Base-by-base conservation (phyloP, 192 early-diverging fungal genomes). In the Coemansia sp. region DNA sequence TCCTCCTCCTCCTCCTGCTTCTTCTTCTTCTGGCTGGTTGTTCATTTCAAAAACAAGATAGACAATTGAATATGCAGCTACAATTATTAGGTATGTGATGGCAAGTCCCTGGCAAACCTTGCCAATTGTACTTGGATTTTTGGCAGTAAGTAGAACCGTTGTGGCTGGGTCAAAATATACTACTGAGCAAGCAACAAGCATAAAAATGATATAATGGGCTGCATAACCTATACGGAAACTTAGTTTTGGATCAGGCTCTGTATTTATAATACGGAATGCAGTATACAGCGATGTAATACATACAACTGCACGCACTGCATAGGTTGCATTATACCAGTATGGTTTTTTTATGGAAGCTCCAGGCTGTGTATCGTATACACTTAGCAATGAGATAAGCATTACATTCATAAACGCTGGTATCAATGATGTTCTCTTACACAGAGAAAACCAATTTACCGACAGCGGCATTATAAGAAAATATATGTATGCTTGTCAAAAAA, bases 311-410 rank as follows among this genome's bases (percentile, higher is more conserved):
- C 51, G 51, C 19, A 54, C 51, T 26, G 18, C 51, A 54, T 54
- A 54, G 2, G 22, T 26, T 21, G 13, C 51, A 54, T 54, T 54
- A 10, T 54, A 54, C 51, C 51, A 54, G 51, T 54, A 26, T 54
- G 51, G 19, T 26, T 26, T 54, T 21, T 11, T 26, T 4, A 54
- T 54, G 0, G 21, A 8, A 11, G 51, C 21, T 26, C 13, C 13
- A 8, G 51, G 51, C 21, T 54, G 51, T 26, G 4, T 54, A 11
- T 54, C 51, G 5, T 54, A 54, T 21, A 54, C 26, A 15, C 51
- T 8, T 54, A 54, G 2, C 5, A 54, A 8, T 2, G 19, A 19
- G 6, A 22, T 26, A 26, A 54, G 51, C 22, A 26, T 12, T 8
- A 54, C 26, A 54, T 32, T 32, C 32, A 32, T 32, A 32, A 32